These are phyloP conservation scores for Russula abietina DNA, from an alignment of 768 basidiomycete species.

Conservation along the genomic window DNA sequence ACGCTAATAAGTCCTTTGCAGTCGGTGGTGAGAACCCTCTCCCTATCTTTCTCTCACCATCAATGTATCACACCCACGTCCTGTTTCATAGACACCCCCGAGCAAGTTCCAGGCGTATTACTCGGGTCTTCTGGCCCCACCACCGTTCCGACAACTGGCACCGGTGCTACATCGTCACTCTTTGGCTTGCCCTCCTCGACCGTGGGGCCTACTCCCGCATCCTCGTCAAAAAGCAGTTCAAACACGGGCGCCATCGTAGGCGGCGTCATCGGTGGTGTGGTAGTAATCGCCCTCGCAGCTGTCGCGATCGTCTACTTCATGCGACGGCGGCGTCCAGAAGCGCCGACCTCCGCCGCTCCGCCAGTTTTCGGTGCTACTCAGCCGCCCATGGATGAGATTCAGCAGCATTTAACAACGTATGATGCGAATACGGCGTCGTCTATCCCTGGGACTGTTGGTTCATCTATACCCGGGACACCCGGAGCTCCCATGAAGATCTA, in stretches of 20 bases:
- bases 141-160: not conserved
- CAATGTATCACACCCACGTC: not conserved
- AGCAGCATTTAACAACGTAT: not conserved
- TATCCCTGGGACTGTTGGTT: not conserved
- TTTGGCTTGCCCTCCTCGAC: not conserved
- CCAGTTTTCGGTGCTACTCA: not conserved
- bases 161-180: not conserved
- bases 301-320: not conserved
- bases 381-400: not conserved
- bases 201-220: not conserved
- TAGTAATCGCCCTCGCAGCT: not conserved
- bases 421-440: not conserved
- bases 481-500: conserved; percentile 1
- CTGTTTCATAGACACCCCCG: not conserved
- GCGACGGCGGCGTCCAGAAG: not conserved
- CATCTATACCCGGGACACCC: conserved; percentile 1
- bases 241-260: not conserved
- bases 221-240: not conserved
- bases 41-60: no score
- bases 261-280: conserved; percentile 3
- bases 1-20: not conserved
- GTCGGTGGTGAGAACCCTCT: not conserved
- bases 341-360: not conserved
- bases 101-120: not conserved
- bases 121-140: not conserved